Base-by-base conservation (phyloP, 495 filamentous ascomycete species). In the Hypoxylon intermedium region DNA sequence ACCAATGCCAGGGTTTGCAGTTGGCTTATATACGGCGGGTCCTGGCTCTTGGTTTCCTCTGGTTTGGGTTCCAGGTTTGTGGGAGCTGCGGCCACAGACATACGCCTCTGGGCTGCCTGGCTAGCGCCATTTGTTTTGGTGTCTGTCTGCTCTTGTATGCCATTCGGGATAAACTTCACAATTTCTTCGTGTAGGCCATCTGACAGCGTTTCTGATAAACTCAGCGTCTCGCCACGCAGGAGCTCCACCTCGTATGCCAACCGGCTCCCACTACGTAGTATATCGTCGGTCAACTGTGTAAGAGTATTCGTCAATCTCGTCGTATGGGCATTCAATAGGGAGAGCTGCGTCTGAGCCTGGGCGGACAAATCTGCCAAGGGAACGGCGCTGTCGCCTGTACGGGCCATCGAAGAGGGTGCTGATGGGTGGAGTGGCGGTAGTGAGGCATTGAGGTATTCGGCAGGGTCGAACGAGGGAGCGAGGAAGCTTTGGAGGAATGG, bases 161-260 rank as follows among this genome's bases (percentile, higher is more conserved):
- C 79, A 1, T 74, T 76, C 0, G 85, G 85, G 5, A 89, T 79
- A 52, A 96, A 92, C 52, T 83, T 85, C 20, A 70, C 73, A 18
- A 96, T 85, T 52, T 92, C 88, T 2, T 85, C 79, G 9, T 83
- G 78, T 19, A 96, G 73, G 0, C 79, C 78, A 56, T 93, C 90
- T 0, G 85, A 84, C 55, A 98, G 74, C 5, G 88, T 77, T 59
- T 97, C 92, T 0, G 88, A 86, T 38, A 96, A 73, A 24, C 85
- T 82, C 13, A 90, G 78, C 0, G 91, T 86, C 68, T 98, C 94
- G 47, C 93, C 93, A 5, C 92, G 86, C 6, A 98, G 74, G 6
- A 98, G 83, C 69, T 98, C 94, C 6, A 98, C 93, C 67, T 97
- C 91, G 73, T 98, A 98, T 20, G 92, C 90, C 16, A 98, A 79